Conservation (phyloP, 2,329 filamentous ascomycete genomes). For the Arachnopeziza araneosa region DNA sequence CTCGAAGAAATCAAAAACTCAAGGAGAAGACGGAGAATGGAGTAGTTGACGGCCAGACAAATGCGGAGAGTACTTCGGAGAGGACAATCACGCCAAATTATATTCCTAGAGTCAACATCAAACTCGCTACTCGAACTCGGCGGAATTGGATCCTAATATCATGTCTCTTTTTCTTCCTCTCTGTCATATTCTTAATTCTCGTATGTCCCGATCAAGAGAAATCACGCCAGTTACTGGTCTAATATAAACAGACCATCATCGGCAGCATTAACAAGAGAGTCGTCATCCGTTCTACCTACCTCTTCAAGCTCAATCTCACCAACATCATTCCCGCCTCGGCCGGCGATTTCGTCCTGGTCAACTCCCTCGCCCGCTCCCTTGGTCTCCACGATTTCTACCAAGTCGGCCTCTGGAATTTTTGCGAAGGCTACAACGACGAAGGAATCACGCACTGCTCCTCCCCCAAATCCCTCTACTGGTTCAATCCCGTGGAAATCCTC, state of each 20-base stretch:
- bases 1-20: slow-evolving; percentile 12
- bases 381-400: slow-evolving; percentile 94
- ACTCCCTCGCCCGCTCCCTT: slow-evolving; percentile 78
- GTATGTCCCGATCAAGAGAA: slow-evolving; percentile 36
- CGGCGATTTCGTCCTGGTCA: slow-evolving; percentile 65
- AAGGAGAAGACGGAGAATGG: slow-evolving; percentile 8
- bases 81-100: slow-evolving; percentile 20
- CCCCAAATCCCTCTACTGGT: slow-evolving; percentile 73
- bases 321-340: slow-evolving; percentile 49
- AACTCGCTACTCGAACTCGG: slow-evolving; percentile 47
- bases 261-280: slow-evolving; percentile 62
- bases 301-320: slow-evolving; percentile 77
- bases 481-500: slow-evolving; percentile 82
- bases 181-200: slow-evolving; percentile 73
- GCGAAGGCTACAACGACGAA: slow-evolving; percentile 72
- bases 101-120: slow-evolving; percentile 32
- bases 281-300: slow-evolving; percentile 67
- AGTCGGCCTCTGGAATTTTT: slow-evolving; percentile 87
- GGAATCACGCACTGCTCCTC: slow-evolving; percentile 72
- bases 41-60: background rate
- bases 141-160: slow-evolving; percentile 53
- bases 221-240: background rate
- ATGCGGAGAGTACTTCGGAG: slow-evolving; percentile 16
- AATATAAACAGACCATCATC: slow-evolving; percentile 48
- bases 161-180: slow-evolving; percentile 65